A percentile compares a stretch with the other conserved stretches of the same genome.
phyloP scores from a whole-genome alignment of 495 filamentous ascomycete species.

The Penicillium flavigenum region DNA sequence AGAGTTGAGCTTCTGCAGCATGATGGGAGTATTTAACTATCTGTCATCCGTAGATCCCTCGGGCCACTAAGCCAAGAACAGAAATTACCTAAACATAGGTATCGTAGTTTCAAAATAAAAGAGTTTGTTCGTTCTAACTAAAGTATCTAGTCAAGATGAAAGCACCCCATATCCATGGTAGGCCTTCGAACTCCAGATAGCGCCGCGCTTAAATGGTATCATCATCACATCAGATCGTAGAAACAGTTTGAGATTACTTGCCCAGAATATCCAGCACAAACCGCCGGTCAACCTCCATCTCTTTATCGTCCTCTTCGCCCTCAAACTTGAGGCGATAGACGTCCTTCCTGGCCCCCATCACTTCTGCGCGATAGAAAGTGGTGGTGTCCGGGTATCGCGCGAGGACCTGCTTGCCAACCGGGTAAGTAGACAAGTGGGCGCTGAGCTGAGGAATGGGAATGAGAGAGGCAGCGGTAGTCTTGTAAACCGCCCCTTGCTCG shows the following conservation, averaged over 20 bases:
- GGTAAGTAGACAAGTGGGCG: constrained; percentile 63
- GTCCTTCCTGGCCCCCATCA: constrained; percentile 69
- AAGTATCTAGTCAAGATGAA: constrained; percentile 14
- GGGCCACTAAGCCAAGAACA: constrained; percentile 1
- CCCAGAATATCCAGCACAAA: constrained; percentile 75
- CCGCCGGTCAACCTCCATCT: constrained; percentile 74
- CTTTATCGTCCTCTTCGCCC: constrained; percentile 79
- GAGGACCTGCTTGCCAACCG: constrained; percentile 75
- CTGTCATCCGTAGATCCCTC: neutral
- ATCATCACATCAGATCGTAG: constrained; percentile 30
- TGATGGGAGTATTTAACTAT: constrained; percentile 25
- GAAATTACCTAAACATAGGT: neutral
- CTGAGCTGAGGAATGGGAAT: constrained; percentile 73
- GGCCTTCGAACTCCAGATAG: constrained; percentile 27
- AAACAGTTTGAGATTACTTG: constrained; percentile 33
- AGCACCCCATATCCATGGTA: constrained; percentile 11
- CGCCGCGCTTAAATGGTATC: constrained; percentile 36
- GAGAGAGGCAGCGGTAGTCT: constrained; percentile 74
- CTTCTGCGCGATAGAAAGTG: constrained; percentile 95
- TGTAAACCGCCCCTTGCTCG: constrained; percentile 69
- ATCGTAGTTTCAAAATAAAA: neutral
- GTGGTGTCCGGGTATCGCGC: constrained; percentile 89
- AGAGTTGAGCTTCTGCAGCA: constrained; percentile 50
- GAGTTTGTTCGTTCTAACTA: neutral
- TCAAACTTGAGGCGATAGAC: constrained; percentile 74